A percentile compares a stretch with the other conserved stretches of the same genome.
Evolutionary conservation across 768 basidiomycete genomes (phyloP).

Genomic region (Leucocoprinus leucothites): DNA sequence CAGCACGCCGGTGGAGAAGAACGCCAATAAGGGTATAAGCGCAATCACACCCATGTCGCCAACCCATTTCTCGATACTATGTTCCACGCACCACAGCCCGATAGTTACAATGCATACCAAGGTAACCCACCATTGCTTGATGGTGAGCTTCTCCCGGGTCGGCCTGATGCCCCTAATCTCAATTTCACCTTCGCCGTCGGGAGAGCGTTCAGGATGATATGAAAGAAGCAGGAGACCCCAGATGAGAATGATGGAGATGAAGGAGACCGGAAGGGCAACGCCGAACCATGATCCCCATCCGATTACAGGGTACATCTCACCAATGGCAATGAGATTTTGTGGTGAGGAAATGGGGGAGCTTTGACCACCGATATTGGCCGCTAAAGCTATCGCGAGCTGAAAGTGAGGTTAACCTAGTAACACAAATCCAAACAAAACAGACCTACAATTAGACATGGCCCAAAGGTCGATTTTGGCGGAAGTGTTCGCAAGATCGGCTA

Average conservation of each 20-base stretch:
- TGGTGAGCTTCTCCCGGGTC: constrained; percentile 75
- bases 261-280: constrained; percentile 89
- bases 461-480: constrained; percentile 83
- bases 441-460: constrained; percentile 87
- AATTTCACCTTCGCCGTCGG: constrained; percentile 73
- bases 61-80: constrained; percentile 66
- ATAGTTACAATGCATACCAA: constrained; percentile 85
- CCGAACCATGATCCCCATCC: constrained; percentile 95
- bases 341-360: constrained; percentile 97
- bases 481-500: constrained; percentile 93
- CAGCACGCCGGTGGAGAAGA: constrained; percentile 90
- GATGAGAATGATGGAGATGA: constrained; percentile 81
- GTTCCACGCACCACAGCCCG: constrained; percentile 84
- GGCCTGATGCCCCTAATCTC: constrained; percentile 84
- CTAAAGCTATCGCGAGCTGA: constrained; percentile 94
- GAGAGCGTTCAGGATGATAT: constrained; percentile 71
- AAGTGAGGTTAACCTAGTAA: background rate
- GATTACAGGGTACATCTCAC: constrained; percentile 80
- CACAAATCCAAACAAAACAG: background rate
- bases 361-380: constrained; percentile 97
- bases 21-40: constrained; percentile 86
- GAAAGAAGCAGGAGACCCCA: constrained; percentile 86
- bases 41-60: constrained; percentile 99
- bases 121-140: constrained; percentile 88
- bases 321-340: constrained; percentile 92